These are phyloP conservation scores for Russula lepida DNA, from an alignment of 768 basidiomycete species.

Conservation along the genomic window DNA sequence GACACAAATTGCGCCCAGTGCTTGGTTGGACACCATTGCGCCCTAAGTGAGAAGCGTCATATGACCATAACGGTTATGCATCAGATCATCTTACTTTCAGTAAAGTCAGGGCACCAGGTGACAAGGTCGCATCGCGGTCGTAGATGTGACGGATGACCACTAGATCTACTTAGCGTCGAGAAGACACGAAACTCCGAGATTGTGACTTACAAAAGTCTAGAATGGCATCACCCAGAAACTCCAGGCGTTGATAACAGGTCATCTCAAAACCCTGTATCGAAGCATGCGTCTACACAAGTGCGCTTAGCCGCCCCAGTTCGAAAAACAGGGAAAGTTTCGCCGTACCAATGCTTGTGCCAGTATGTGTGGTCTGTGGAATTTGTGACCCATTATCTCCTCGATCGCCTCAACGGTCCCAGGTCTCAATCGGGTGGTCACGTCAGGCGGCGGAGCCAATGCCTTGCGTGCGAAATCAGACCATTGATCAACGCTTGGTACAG, in stretches of 20 bases:
- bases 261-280: constrained; percentile 49
- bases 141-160: constrained; percentile 71
- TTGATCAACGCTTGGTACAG: constrained; percentile 50
- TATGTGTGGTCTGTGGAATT: constrained; percentile 53
- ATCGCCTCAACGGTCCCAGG: constrained; percentile 46
- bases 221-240: constrained; percentile 82
- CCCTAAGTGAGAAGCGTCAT: constrained; percentile 37
- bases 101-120: constrained; percentile 71
- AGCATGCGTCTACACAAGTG: constrained; percentile 51
- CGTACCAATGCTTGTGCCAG: constrained; percentile 67
- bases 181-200: not conserved
- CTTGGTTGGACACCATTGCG: constrained; percentile 79
- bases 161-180: constrained; percentile 25
- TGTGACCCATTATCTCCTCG: constrained; percentile 55
- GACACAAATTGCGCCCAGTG: constrained; percentile 70
- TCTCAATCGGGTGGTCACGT: constrained; percentile 37
- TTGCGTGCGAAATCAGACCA: constrained; percentile 68
- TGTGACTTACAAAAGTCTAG: constrained; percentile 66
- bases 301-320: not conserved
- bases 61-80: not conserved
- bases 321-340: constrained; percentile 4
- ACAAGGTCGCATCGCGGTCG: constrained; percentile 49
- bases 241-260: constrained; percentile 63
- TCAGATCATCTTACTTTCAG: constrained; percentile 46
- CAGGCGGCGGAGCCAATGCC: constrained; percentile 35